These are phyloP conservation scores for Microdochium bolleyi DNA, from an alignment of 2,329 filamentous ascomycete genomes.

Conservation along the genomic window DNA sequence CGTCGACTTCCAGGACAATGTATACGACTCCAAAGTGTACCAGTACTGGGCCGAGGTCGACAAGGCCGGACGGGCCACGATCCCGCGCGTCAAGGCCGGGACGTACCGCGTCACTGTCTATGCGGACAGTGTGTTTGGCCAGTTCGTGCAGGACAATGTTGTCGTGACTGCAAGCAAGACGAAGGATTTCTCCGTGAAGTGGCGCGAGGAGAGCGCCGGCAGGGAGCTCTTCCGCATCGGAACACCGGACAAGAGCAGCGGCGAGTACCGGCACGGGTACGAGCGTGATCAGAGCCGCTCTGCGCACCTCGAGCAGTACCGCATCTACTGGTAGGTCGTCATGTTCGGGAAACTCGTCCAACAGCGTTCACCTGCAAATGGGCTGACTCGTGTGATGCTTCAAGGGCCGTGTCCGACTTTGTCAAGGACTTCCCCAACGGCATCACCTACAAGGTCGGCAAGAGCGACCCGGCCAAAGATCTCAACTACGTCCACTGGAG, in stretches of 20 bases:
- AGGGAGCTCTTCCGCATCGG: constrained; percentile 56
- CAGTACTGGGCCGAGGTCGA: constrained; percentile 55
- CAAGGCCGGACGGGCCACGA: constrained; percentile 35
- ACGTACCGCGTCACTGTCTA: constrained; percentile 57
- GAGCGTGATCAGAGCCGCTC: constrained; percentile 37
- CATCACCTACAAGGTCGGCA: constrained; percentile 48
- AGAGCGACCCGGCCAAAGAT: constrained; percentile 36
- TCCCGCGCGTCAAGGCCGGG: constrained; percentile 46
- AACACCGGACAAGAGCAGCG: constrained; percentile 51
- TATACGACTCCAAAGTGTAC: constrained; percentile 41
- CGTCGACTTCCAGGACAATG: constrained; percentile 52
- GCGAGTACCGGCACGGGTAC: constrained; percentile 53
- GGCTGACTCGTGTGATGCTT: not conserved
- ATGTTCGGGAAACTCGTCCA: too few species aligned
- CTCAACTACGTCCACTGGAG: constrained; percentile 62
- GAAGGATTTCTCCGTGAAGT: constrained; percentile 30
- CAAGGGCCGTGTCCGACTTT: constrained; percentile 45
- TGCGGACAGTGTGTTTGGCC: constrained; percentile 53
- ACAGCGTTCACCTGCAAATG: too few species aligned
- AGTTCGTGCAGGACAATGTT: constrained; percentile 45
- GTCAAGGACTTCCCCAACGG: constrained; percentile 49
- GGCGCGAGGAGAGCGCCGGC: constrained; percentile 47
- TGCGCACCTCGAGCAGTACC: constrained; percentile 46
- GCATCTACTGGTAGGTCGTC: constrained; percentile 43
- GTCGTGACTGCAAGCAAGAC: constrained; percentile 30